These are phyloP conservation scores for Fraxinus excelsior DNA, from an alignment of 257 asterid genomes.

Conservation along the genomic window DNA sequence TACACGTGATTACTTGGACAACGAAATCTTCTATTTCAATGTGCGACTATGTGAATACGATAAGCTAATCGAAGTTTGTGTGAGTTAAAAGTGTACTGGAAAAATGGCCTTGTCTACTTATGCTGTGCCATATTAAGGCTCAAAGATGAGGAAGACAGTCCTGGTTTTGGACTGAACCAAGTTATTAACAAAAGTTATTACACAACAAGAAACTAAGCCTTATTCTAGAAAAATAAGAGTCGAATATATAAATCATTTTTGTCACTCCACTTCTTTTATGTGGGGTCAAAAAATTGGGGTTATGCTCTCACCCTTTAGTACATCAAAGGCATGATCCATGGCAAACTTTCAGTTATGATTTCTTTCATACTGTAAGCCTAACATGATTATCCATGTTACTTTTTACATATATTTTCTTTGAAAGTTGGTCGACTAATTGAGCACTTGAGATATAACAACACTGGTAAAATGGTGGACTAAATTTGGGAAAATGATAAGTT, in stretches of 20 bases:
- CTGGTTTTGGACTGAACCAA: not conserved
- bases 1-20: too few relatives aligned
- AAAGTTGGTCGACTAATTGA: too few relatives aligned
- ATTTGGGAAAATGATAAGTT: too few relatives aligned
- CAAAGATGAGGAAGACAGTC: not conserved
- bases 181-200: not conserved
- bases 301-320: not conserved
- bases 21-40: not conserved
- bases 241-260: not conserved
- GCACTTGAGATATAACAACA: too few relatives aligned
- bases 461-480: too few relatives aligned
- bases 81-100: not conserved
- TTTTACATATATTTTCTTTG: not conserved
- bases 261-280: not conserved
- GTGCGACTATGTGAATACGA: not conserved
- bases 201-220: not conserved
- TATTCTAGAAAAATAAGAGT: too few relatives aligned
- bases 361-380: conserved; percentile 1
- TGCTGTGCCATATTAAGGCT: not conserved
- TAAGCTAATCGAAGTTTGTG: not conserved
- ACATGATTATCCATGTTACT: conserved; percentile 12
- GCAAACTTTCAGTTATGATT: conserved; percentile 10
- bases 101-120: not conserved
- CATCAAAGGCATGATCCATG: conserved; percentile 17
- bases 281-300: conserved; percentile 6